Percentiles rank a stretch among this genome's conserved stretches.
Conservation (phyloP, 1,284 basidiomycete species). For the Coniophora puteana region DNA sequence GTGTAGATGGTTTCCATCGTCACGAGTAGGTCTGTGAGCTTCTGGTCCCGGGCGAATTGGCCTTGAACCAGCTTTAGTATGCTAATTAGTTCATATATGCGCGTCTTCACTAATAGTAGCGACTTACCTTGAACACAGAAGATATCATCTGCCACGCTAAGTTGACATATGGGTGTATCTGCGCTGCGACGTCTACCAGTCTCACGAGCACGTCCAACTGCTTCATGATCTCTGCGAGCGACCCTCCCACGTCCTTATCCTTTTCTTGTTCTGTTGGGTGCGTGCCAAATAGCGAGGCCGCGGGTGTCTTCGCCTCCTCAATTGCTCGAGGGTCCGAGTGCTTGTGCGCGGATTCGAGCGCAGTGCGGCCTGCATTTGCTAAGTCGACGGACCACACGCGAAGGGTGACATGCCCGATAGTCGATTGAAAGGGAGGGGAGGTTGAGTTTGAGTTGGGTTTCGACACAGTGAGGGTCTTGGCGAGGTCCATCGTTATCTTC, state of each 20-base stretch:
- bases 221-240: conserved; percentile 18
- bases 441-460: too few species aligned
- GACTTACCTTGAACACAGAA: conserved; percentile 23
- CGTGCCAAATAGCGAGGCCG: conserved; percentile 11
- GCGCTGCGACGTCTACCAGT: conserved; percentile 16
- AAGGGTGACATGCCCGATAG: background rate
- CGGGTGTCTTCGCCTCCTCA: background rate
- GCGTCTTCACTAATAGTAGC: background rate
- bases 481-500: too few species aligned
- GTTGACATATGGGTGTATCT: conserved; percentile 23
- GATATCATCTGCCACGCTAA: conserved; percentile 22
- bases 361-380: conserved; percentile 9
- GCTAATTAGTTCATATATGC: conserved; percentile 9
- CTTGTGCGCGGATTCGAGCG: conserved; percentile 14
- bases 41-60: conserved; percentile 22
- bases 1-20: conserved; percentile 27
- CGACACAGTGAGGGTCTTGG: too few species aligned
- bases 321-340: conserved; percentile 11
- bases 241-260: conserved; percentile 9
- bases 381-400: background rate
- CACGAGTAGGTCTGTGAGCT: conserved; percentile 18
- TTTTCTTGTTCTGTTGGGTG: conserved; percentile 8
- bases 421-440: background rate
- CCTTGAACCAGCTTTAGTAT: conserved; percentile 19
- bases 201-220: conserved; percentile 23